Percentiles rank a stretch among this genome's conserved stretches.
These are phyloP conservation scores for Entophlyctis luteolus DNA, from an alignment of 192 early-diverging fungal species.

Conservation along the genomic window DNA sequence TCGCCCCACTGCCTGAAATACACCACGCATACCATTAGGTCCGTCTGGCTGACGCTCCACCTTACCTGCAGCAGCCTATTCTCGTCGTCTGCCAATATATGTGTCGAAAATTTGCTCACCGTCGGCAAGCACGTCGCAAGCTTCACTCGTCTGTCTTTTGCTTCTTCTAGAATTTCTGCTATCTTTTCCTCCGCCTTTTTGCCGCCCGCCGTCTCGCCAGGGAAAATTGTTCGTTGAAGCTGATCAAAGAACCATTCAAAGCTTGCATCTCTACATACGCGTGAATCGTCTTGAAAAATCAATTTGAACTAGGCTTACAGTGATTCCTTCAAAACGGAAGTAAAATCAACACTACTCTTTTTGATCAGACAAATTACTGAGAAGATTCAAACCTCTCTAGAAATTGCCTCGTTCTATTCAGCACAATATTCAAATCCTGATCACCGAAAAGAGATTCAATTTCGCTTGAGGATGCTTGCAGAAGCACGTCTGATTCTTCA, in stretches of 20 bases:
- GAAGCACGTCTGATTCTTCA: conserved; percentile 60
- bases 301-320: neutral
- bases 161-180: neutral
- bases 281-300: conserved; percentile 27
- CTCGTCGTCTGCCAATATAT: conserved; percentile 36
- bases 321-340: conserved; percentile 2
- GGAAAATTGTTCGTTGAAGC: neutral
- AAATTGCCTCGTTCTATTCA: conserved; percentile 87
- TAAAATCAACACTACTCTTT: conserved; percentile 2
- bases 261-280: conserved; percentile 18
- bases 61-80: conserved; percentile 44
- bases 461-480: conserved; percentile 39
- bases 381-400: conserved; percentile 63
- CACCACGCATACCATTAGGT: neutral
- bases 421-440: conserved; percentile 59
- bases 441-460: conserved; percentile 49
- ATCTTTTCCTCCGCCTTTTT: neutral
- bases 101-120: conserved; percentile 31
- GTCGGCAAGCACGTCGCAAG: conserved; percentile 40
- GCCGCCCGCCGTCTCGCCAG: neutral
- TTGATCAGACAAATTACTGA: conserved; percentile 27
- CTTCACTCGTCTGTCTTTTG: conserved; percentile 9
- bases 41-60: neutral
- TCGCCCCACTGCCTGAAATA: conserved; percentile 25
- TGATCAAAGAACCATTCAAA: conserved; percentile 37